phyloP scores from a whole-genome alignment of 306 rosid genomes.

The Pyrus bretschneideri region DNA sequence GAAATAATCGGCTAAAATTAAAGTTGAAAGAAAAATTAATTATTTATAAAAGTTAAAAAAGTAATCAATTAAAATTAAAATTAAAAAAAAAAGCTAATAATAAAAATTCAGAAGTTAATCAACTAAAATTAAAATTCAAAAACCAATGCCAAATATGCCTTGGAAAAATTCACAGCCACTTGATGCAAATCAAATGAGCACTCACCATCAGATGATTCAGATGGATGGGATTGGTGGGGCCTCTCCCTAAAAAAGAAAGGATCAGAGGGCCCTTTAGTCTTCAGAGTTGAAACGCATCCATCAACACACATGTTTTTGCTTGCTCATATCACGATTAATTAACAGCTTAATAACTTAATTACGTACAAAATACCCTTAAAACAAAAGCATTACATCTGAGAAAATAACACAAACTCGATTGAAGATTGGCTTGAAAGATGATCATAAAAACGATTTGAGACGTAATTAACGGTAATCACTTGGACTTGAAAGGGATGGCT shows the following conservation, averaged over 20 bases:
- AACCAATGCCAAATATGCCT: no score
- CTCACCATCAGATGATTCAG: neutral
- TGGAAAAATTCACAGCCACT: neutral
- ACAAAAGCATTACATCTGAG: neutral
- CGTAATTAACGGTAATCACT: conserved; percentile 5
- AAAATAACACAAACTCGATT: conserved; percentile 2
- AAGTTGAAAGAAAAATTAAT: accelerated
- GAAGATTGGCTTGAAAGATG: neutral
- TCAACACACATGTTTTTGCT: neutral
- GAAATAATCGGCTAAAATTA: no score
- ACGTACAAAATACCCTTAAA: neutral
- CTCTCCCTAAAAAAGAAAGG: neutral
- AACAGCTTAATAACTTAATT: neutral
- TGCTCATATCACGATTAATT: conserved; percentile 1
- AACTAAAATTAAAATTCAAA: no score
- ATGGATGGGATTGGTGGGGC: neutral
- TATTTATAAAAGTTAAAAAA: no score
- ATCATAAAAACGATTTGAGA: neutral
- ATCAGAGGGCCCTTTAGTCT: neutral
- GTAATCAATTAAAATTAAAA: no score
- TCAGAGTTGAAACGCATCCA: neutral
- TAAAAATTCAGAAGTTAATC: no score
- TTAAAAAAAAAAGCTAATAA: accelerated
- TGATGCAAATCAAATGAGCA: conserved; percentile 7
- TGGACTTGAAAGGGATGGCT: conserved; percentile 50